Evolutionary conservation across 306 rosid species (phyloP).

Genomic region (Malus sieversii): DNA sequence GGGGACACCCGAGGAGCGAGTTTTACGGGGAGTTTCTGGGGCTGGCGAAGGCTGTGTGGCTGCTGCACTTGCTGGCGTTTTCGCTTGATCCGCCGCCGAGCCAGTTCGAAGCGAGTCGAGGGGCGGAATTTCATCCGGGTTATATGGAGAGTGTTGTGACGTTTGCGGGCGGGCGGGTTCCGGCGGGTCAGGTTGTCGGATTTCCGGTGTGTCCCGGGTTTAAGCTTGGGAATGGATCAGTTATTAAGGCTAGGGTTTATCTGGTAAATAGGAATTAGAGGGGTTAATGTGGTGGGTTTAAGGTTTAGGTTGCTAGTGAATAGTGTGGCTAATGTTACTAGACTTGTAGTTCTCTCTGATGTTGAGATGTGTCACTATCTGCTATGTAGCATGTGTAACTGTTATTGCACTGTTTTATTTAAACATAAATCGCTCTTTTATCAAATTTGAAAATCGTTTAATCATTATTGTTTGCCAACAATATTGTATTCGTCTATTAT

Average conservation of each 20-base stretch:
- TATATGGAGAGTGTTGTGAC: conserved; percentile 84
- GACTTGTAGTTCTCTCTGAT: not conserved
- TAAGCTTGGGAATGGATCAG: conserved; percentile 76
- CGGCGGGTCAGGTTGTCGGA: conserved; percentile 69
- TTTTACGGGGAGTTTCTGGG: conserved; percentile 66
- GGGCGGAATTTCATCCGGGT: conserved; percentile 71
- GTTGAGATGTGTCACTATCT: too few relatives aligned
- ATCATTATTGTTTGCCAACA: too few relatives aligned
- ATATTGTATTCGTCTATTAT: too few relatives aligned
- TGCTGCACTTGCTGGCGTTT: conserved; percentile 89
- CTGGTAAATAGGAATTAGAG: conserved; percentile 42
- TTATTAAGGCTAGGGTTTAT: conserved; percentile 78
- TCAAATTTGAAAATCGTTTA: too few relatives aligned
- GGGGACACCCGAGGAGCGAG: conserved; percentile 75
- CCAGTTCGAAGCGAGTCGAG: conserved; percentile 82
- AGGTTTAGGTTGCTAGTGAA: not conserved
- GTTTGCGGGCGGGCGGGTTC: conserved; percentile 49
- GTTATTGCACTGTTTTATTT: too few relatives aligned
- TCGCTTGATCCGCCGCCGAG: conserved; percentile 81
- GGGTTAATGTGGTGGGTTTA: not conserved
- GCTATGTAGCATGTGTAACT: not conserved
- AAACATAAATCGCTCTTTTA: not conserved
- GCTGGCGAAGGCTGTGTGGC: conserved; percentile 80
- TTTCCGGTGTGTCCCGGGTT: conserved; percentile 86
- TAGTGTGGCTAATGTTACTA: not conserved